A percentile compares a stretch with the other conserved stretches of the same genome.
Evolutionary conservation across 768 basidiomycete species (phyloP).

Genomic region (Lentinula edodes): DNA sequence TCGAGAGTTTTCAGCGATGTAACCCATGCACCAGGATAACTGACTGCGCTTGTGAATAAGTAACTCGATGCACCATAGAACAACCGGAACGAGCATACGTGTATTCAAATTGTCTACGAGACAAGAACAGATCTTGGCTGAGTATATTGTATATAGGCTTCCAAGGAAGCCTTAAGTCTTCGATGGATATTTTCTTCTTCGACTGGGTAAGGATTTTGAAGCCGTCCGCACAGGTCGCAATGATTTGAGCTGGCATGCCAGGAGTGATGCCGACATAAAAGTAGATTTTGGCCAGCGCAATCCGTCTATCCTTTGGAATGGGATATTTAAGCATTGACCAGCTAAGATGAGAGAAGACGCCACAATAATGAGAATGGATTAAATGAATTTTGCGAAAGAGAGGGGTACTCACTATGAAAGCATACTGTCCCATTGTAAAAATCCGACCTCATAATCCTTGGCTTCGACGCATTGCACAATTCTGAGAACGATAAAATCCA

Average conservation of each 20-base stretch:
- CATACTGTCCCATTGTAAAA: slow-evolving; percentile 79
- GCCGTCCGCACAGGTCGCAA: slow-evolving; percentile 62
- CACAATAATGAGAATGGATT: not conserved
- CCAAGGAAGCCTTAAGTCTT: slow-evolving; percentile 82
- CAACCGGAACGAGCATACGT: slow-evolving; percentile 39
- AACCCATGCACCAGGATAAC: slow-evolving; percentile 73
- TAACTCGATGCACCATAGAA: not conserved
- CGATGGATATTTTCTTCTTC: slow-evolving; percentile 68
- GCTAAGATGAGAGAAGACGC: slow-evolving; percentile 29
- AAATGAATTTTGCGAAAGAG: not conserved
- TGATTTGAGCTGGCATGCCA: slow-evolving; percentile 65
- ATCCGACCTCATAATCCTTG: slow-evolving; percentile 76
- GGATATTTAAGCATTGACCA: slow-evolving; percentile 86
- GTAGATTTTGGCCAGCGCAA: slow-evolving; percentile 71
- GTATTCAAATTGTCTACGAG: slow-evolving; percentile 71
- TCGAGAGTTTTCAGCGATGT: slow-evolving; percentile 59
- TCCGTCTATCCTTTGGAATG: slow-evolving; percentile 73
- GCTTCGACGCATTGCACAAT: slow-evolving; percentile 73
- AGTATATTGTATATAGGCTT: slow-evolving; percentile 70
- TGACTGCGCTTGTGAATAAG: slow-evolving; percentile 35
- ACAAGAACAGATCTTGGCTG: slow-evolving; percentile 71
- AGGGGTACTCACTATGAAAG: slow-evolving; percentile 52
- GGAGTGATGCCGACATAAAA: slow-evolving; percentile 73
- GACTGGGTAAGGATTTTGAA: slow-evolving; percentile 57
- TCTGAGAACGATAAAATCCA: slow-evolving; percentile 67